A percentile compares a stretch with the other conserved stretches of the same genome.
These are phyloP conservation scores for Xylaria cubensis DNA, from an alignment of 495 filamentous ascomycete genomes.

Conservation along the genomic window DNA sequence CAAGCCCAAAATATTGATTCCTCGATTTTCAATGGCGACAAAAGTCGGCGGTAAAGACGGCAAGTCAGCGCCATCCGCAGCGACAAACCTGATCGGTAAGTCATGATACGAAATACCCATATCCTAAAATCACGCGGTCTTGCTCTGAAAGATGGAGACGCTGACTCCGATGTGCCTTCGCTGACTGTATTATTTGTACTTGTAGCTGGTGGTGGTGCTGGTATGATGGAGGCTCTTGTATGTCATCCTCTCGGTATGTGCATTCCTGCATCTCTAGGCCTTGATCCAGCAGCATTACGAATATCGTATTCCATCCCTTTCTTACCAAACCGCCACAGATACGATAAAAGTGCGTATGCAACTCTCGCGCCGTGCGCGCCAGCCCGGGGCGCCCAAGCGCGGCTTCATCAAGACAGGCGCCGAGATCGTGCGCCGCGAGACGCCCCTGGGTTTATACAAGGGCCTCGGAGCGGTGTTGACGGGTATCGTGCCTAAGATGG, in stretches of 20 bases:
- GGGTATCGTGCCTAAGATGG: slow-evolving; percentile 99
- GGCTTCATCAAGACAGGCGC: slow-evolving; percentile 87
- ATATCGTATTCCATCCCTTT: not conserved
- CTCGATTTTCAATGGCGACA: slow-evolving; percentile 44
- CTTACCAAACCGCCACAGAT: slow-evolving; percentile 55
- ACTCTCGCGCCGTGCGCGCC: slow-evolving; percentile 82
- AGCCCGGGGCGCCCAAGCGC: slow-evolving; percentile 81
- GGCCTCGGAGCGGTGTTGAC: slow-evolving; percentile 94
- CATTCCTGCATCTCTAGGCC: not conserved
- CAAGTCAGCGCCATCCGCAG: slow-evolving; percentile 82
- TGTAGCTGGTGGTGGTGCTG: slow-evolving; percentile 92
- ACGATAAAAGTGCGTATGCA: slow-evolving; percentile 99
- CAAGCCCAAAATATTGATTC: slow-evolving; percentile 23
- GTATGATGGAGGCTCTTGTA: slow-evolving; percentile 98
- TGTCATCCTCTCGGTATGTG: slow-evolving; percentile 91
- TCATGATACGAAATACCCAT: not conserved
- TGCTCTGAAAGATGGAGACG: not conserved
- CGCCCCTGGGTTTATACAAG: slow-evolving; percentile 92
- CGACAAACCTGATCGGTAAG: slow-evolving; percentile 93
- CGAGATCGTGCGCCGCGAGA: slow-evolving; percentile 89
- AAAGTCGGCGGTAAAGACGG: slow-evolving; percentile 65
- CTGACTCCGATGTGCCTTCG: not conserved
- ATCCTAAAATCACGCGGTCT: not conserved
- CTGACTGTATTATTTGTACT: slow-evolving; percentile 37
- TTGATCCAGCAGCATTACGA: not conserved